Percentiles rank a stretch among this genome's conserved stretches.
These are phyloP conservation scores for Amanita muscaria DNA, from an alignment of 768 basidiomycete species.

Conservation along the genomic window DNA sequence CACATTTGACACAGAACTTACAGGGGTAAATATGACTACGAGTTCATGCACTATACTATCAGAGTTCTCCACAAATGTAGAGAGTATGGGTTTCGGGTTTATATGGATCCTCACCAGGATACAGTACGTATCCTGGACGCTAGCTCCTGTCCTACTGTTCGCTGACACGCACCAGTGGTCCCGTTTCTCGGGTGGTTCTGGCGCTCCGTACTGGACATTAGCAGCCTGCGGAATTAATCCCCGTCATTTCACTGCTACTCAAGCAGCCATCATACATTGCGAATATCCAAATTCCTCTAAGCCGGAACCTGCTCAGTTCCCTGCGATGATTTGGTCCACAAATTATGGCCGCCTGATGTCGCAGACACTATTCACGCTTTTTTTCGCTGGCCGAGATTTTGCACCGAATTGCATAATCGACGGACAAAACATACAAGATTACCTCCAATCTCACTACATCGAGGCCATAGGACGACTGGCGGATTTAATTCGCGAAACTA, in stretches of 20 bases:
- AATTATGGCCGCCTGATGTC: constrained; percentile 87
- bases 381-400: constrained; percentile 85
- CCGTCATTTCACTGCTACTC: constrained; percentile 74
- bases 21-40: constrained; percentile 84
- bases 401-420: constrained; percentile 90
- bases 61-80: constrained; percentile 85
- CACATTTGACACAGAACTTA: background rate
- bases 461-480: constrained; percentile 69
- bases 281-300: constrained; percentile 66
- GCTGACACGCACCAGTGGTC: constrained; percentile 73
- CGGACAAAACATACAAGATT: constrained; percentile 87
- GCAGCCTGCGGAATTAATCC: constrained; percentile 87
- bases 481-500: constrained; percentile 65
- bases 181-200: constrained; percentile 89
- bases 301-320: constrained; percentile 65
- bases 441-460: constrained; percentile 69
- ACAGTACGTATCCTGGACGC: constrained; percentile 57
- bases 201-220: constrained; percentile 92
- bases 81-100: constrained; percentile 84
- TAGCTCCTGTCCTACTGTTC: no score
- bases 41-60: constrained; percentile 89
- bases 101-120: constrained; percentile 96
- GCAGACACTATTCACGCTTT: constrained; percentile 89
- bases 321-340: constrained; percentile 96
- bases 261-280: constrained; percentile 78